Evolutionary conservation across 495 filamentous ascomycete species (phyloP), one percentile per base, ranked within the genome.

Genomic region (Tricharina praecox): DNA sequence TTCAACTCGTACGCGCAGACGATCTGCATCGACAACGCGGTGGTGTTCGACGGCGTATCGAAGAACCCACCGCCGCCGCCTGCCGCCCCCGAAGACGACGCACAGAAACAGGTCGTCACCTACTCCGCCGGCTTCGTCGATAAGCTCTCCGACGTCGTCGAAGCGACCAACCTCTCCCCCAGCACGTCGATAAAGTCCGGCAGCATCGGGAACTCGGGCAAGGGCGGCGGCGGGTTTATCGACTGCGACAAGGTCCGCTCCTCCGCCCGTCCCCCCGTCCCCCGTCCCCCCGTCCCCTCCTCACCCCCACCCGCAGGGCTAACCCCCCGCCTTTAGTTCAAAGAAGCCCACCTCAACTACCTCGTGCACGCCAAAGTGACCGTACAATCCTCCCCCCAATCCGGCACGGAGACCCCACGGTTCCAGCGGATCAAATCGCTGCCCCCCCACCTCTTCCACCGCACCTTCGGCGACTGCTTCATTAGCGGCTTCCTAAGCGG

Each of bases 151-250:
- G 43, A 46, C 35, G 30, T 46, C 30, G 43, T 46, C 4, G 43
- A 46, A 23, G 43, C 43, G 5, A 46, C 43, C 7, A 46, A 46
- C 19, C 43, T 46, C 20, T 46, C 43, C 43, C 43, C 43, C 30
- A 33, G 25, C 25, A 19, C 30, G 5, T 19, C 25, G n/a, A 46
- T 46, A 2, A 46, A 46, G 24, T 33, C 26, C 11, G 43, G 43
- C 8, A 15, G 15, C 3, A 46, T 46, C 18, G 43, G 43, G 18
- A 46, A 35, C 19, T 35, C 43, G 15, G 43, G 43, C 2, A 46
- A 46, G 28, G 43, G 43, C 9, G 43, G 26, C 20, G 43, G 43
- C 25, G 43, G 26, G 18, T 46, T 46, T 25, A 46, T 46, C 13
- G 43, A 46, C 21, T 33, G 26, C 25, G 43, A 46, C 19, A 33